phyloP scores from a whole-genome alignment of 2,329 filamentous ascomycete species.

The Podosphaera leucotricha region DNA sequence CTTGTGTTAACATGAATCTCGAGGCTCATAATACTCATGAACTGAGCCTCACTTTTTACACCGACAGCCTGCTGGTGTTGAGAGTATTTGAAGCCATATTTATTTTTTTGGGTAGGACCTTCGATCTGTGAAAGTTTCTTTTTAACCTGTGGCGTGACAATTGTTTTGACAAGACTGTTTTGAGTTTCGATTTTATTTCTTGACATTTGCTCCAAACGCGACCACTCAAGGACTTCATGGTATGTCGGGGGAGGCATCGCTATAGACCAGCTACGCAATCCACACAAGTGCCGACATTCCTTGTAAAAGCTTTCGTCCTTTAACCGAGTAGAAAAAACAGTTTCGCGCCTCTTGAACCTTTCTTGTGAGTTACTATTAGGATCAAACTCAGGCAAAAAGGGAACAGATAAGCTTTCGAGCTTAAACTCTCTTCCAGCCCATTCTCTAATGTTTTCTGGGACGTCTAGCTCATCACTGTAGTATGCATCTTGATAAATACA shows the following conservation, averaged over 20 bases:
- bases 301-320: slow-evolving; percentile 27
- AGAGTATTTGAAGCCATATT: slow-evolving; percentile 65
- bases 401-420: slow-evolving; percentile 48
- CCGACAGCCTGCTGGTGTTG: slow-evolving; percentile 52
- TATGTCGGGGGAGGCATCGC: slow-evolving; percentile 44
- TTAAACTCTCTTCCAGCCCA: slow-evolving; percentile 77
- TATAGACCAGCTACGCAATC: slow-evolving; percentile 54
- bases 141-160: slow-evolving; percentile 6
- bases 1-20: slow-evolving; percentile 82
- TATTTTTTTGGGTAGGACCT: slow-evolving; percentile 61
- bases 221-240: slow-evolving; percentile 47
- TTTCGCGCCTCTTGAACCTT: slow-evolving; percentile 27
- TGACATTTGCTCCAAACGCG: slow-evolving; percentile 18
- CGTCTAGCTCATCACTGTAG: slow-evolving; percentile 65
- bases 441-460: slow-evolving; percentile 52
- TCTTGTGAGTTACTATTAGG: slow-evolving; percentile 31
- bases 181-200: slow-evolving; percentile 7
- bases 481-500: slow-evolving; percentile 67
- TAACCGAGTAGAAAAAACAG: slow-evolving; percentile 24
- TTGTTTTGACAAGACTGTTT: neutral
- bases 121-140: slow-evolving; percentile 58
- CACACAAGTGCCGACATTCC: slow-evolving; percentile 31
- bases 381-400: slow-evolving; percentile 63
- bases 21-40: slow-evolving; percentile 92
- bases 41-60: slow-evolving; percentile 63